Evolutionary conservation across 2,329 filamentous ascomycete genomes (phyloP), one percentile per base, ranked within the genome.

Genomic region (Trichoderma afroharzianum): DNA sequence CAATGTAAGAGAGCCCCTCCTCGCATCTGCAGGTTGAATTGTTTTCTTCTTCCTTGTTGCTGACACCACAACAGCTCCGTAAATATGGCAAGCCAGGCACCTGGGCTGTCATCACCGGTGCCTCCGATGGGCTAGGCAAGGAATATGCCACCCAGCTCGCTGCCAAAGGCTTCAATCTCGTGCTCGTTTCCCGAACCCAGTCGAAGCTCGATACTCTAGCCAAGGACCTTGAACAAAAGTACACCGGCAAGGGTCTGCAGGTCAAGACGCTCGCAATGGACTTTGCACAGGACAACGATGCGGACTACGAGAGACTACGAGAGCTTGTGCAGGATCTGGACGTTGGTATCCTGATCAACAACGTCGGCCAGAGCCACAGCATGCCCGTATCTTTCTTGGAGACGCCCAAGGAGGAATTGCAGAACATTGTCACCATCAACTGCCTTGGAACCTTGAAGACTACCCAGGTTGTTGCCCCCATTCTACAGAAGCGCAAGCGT

Each of bases 61-160:
- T 66, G 50, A 72, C 64, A n/a, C n/a, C 39, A 39, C 39, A 9
- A 33, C 14, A 73, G 95, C 90, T 99, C 72, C 91, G 91, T 77
- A 94, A 92, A 76, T 98, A 97, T 83, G 96, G 95, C 76, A 92
- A 92, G 76, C 93, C 94, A 78, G 95, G 95, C 73, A 95, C 92
- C 72, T 99, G 95, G 95, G 96, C 93, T 36, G 89, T 99, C 70
- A 88, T 99, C 53, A 99, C 96, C 30, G 96, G 96, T 74, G 96
- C 95, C 66, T 98, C 95, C 12, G 96, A 99, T 82, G 97, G 96
- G 74, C 91, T 99, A 74, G 96, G 96, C 80, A 98, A 97, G 83
- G 96, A 99, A 84, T 99, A 94, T 80, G 94, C 95, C 47, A 87
- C 92, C 36, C 94, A 98, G 81, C 91, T 99, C 71, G 95, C 96